Evolutionary conservation across 176 grass and related monocot genomes (phyloP).

Genomic region (Bonia amplexicaulis): DNA sequence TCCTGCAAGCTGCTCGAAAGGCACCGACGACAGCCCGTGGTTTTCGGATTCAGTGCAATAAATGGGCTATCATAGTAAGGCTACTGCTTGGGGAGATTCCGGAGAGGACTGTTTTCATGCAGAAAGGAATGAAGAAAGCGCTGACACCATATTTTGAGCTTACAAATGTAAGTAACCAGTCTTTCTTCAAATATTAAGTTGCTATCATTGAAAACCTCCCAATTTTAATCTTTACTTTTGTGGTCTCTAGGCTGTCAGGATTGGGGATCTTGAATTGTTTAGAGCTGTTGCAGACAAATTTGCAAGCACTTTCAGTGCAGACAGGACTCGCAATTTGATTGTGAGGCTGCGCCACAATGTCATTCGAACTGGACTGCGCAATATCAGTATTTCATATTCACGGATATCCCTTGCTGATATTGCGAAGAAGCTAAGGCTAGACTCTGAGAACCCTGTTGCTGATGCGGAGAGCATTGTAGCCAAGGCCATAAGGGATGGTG

Average conservation of each 20-base stretch:
- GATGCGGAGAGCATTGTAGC: slow-evolving; percentile 86
- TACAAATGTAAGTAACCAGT: slow-evolving; percentile 55
- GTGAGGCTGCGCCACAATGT: slow-evolving; percentile 88
- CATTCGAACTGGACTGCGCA: slow-evolving; percentile 79
- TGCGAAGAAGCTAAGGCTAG: slow-evolving; percentile 63
- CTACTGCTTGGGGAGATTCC: slow-evolving; percentile 86
- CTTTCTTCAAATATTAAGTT: background rate
- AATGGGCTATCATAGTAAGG: slow-evolving; percentile 78
- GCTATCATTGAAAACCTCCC: background rate
- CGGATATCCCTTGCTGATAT: slow-evolving; percentile 76
- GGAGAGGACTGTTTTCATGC: slow-evolving; percentile 89
- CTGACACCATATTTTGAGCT: slow-evolving; percentile 85
- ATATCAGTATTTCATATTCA: slow-evolving; percentile 80
- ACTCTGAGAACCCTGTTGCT: slow-evolving; percentile 64
- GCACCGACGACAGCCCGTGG: slow-evolving; percentile 67
- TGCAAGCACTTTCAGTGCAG: slow-evolving; percentile 61
- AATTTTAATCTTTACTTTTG: background rate
- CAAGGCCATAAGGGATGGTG: slow-evolving; percentile 85
- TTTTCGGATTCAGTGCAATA: slow-evolving; percentile 88
- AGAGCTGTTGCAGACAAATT: slow-evolving; percentile 72
- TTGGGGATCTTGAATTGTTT: slow-evolving; percentile 84
- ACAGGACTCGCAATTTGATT: slow-evolving; percentile 78
- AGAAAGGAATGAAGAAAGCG: slow-evolving; percentile 91
- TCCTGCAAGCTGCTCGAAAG: slow-evolving; percentile 81
- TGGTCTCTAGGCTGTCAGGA: slow-evolving; percentile 57